Percentiles rank a stretch among this genome's conserved stretches.
Conservation (phyloP, 768 basidiomycete genomes). For the Chiua virens region DNA sequence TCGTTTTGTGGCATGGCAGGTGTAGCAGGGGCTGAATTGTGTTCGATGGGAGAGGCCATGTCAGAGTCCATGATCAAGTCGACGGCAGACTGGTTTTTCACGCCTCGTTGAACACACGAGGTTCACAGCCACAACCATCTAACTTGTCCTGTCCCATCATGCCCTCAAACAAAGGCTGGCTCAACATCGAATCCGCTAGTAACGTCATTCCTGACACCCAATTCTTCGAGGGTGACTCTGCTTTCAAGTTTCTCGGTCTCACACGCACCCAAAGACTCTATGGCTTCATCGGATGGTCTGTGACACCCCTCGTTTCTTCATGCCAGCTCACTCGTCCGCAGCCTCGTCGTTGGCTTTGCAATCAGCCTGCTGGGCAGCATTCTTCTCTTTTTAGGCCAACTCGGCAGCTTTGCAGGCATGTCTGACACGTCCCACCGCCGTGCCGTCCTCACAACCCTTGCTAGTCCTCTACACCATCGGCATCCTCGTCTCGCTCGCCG, state of each 20-base stretch:
- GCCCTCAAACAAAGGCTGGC: slow-evolving; percentile 71
- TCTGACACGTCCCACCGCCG: slow-evolving; percentile 7
- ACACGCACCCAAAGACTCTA: slow-evolving; percentile 81
- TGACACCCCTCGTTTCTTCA: neutral
- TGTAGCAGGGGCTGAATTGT: slow-evolving; percentile 44
- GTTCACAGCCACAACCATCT: slow-evolving; percentile 4
- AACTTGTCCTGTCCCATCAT: slow-evolving; percentile 25
- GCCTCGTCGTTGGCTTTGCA: slow-evolving; percentile 72
- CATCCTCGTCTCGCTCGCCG: slow-evolving; percentile 76
- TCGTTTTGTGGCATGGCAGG: slow-evolving; percentile 42
- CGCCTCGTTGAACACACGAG: slow-evolving; percentile 34
- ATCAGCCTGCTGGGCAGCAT: slow-evolving; percentile 79
- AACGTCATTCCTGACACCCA: slow-evolving; percentile 70
- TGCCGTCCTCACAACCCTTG: slow-evolving; percentile 2
- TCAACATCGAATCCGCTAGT: slow-evolving; percentile 74
- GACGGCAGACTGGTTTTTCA: neutral
- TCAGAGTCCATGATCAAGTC: too few species aligned
- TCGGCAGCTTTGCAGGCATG: slow-evolving; percentile 75
- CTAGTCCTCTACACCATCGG: slow-evolving; percentile 82
- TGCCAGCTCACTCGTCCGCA: slow-evolving; percentile 28
- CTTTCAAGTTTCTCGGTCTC: slow-evolving; percentile 77
- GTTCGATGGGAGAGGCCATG: slow-evolving; percentile 53
- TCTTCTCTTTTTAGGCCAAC: slow-evolving; percentile 69
- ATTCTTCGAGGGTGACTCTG: slow-evolving; percentile 88
- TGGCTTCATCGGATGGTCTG: slow-evolving; percentile 83